These are phyloP conservation scores for Torrubiella hemipterigena DNA, from an alignment of 2,329 filamentous ascomycete genomes.

Conservation along the genomic window DNA sequence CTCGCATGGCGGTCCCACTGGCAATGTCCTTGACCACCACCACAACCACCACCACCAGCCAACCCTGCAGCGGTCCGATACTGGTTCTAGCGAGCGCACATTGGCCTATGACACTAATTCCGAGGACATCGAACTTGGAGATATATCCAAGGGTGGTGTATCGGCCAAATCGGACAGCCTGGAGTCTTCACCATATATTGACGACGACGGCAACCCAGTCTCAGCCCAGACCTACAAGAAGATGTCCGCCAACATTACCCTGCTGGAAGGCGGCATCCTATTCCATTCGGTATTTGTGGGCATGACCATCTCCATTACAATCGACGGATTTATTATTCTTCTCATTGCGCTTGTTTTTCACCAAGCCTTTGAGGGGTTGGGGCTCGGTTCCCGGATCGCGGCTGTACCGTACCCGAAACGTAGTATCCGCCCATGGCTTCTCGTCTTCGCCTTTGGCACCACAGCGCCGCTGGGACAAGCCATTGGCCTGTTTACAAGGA, in stretches of 20 bases:
- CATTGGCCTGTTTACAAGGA: slow-evolving; percentile 44
- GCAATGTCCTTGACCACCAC: slow-evolving; percentile 13
- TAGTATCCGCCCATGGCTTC: slow-evolving; percentile 46
- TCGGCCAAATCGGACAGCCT: neutral
- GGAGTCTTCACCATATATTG: slow-evolving; percentile 22
- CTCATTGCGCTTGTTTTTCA: slow-evolving; percentile 61
- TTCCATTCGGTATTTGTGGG: slow-evolving; percentile 71
- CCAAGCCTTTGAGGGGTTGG: slow-evolving; percentile 58
- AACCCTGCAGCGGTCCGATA: neutral
- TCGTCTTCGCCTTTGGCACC: slow-evolving; percentile 50
- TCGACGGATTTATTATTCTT: slow-evolving; percentile 53
- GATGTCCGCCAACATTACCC: slow-evolving; percentile 59
- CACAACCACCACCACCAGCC: slow-evolving; percentile 5
- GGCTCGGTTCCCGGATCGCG: slow-evolving; percentile 59
- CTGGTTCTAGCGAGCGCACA: neutral
- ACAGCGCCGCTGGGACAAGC: slow-evolving; percentile 55
- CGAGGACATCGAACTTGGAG: neutral
- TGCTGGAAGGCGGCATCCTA: slow-evolving; percentile 66
- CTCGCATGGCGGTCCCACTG: slow-evolving; percentile 44
- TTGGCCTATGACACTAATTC: neutral
- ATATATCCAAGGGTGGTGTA: neutral
- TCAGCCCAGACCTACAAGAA: slow-evolving; percentile 41
- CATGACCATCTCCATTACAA: slow-evolving; percentile 59
- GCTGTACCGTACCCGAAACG: slow-evolving; percentile 47
- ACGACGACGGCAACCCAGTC: slow-evolving; percentile 30